phyloP scores from a whole-genome alignment of 2,329 filamentous ascomycete species.

The Colletotrichum chrysophilum region DNA sequence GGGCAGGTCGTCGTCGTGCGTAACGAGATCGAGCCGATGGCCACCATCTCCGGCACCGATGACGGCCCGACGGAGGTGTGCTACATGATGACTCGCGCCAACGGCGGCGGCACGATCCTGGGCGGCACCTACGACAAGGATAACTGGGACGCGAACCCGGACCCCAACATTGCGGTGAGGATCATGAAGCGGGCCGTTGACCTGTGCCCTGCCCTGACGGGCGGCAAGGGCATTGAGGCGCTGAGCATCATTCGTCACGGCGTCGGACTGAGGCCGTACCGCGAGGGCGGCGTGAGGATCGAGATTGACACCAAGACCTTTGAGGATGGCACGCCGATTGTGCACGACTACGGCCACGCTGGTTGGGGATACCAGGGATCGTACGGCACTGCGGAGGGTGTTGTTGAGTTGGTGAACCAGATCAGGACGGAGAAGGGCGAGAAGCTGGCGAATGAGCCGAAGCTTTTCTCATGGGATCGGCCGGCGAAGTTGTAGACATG shows the following conservation, averaged over 20 bases:
- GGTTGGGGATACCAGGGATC: conserved; percentile 77
- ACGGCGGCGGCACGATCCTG: conserved; percentile 80
- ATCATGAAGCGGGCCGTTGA: conserved; percentile 83
- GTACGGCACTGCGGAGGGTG: conserved; percentile 74
- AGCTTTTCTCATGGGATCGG: conserved; percentile 31
- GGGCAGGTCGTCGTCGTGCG: conserved; percentile 82
- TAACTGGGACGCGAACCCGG: conserved; percentile 80
- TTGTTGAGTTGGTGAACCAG: conserved; percentile 70
- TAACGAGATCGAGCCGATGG: conserved; percentile 77
- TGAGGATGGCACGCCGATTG: conserved; percentile 65
- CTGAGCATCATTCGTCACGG: conserved; percentile 80
- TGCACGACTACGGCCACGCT: conserved; percentile 82
- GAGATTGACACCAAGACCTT: conserved; percentile 69
- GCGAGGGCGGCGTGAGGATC: conserved; percentile 75
- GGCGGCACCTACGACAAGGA: conserved; percentile 85
- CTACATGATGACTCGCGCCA: conserved; percentile 85
- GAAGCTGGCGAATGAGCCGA: conserved; percentile 30
- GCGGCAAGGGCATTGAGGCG: conserved; percentile 71
- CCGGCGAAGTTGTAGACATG: neutral
- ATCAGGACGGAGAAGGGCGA: conserved; percentile 44
- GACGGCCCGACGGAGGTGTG: conserved; percentile 74
- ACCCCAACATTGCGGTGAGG: conserved; percentile 78
- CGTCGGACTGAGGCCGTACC: conserved; percentile 79
- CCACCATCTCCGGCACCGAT: conserved; percentile 72
- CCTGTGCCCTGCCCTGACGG: conserved; percentile 67